These are phyloP conservation scores for Fusarium metavorans DNA, from an alignment of 2,329 filamentous ascomycete species.

Conservation along the genomic window DNA sequence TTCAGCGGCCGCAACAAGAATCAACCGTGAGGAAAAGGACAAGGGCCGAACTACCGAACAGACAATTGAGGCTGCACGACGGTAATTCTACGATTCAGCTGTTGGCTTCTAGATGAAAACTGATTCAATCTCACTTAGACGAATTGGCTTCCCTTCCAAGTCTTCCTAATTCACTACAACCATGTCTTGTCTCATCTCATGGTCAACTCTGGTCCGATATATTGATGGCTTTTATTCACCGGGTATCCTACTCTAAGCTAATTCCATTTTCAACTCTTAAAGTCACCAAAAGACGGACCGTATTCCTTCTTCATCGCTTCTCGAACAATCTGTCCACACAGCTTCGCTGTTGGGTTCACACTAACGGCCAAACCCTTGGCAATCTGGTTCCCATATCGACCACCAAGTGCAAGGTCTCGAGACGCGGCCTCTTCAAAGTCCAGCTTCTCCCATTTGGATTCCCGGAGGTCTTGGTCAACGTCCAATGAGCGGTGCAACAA, in stretches of 20 bases:
- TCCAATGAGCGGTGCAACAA: conserved; percentile 52
- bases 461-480: conserved; percentile 55
- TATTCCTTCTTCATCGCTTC: conserved; percentile 79
- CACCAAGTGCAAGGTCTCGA: conserved; percentile 72
- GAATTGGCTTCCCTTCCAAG: conserved; percentile 46
- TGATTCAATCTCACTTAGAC: conserved; percentile 38
- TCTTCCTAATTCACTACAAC: conserved; percentile 25
- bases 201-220: neutral
- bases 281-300: conserved; percentile 61
- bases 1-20: conserved; percentile 66
- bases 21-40: conserved; percentile 70
- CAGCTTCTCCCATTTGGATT: conserved; percentile 63
- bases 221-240: conserved; percentile 2
- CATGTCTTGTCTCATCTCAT: neutral
- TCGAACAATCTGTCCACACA: conserved; percentile 76
- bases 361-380: conserved; percentile 73
- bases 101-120: neutral
- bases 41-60: conserved; percentile 66
- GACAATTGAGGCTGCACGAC: conserved; percentile 60
- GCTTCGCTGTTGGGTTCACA: conserved; percentile 76
- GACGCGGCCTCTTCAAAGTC: conserved; percentile 73
- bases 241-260: conserved; percentile 17
- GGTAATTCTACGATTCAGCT: conserved; percentile 45
- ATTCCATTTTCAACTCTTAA: conserved; percentile 40
- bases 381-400: conserved; percentile 74